Conservation (phyloP, 768 basidiomycete genomes). For the Boletus insuetus region DNA sequence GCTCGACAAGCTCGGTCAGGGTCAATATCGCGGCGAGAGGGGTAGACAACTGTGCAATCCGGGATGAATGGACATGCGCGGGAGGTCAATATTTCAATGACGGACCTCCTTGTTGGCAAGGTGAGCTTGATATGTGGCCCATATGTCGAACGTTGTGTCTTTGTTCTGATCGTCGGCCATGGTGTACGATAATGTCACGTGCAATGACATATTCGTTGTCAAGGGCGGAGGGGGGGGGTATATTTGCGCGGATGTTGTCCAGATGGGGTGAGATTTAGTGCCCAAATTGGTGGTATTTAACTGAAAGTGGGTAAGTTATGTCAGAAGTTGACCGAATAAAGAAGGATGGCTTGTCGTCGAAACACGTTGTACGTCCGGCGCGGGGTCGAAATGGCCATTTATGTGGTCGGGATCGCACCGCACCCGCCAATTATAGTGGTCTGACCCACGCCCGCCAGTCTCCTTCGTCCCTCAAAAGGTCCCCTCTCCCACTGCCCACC, state of each 20-base stretch:
- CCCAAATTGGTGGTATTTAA: slow-evolving; percentile 12
- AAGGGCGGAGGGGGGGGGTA: slow-evolving; percentile 14
- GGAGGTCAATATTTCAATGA: neutral
- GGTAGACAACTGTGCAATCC: slow-evolving; percentile 54
- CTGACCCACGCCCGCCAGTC: slow-evolving; percentile 39
- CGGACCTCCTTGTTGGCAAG: slow-evolving; percentile 66
- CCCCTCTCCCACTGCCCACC: slow-evolving; percentile 11
- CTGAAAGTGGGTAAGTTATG: slow-evolving; percentile 21
- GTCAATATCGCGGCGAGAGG: slow-evolving; percentile 89
- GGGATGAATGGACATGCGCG: neutral
- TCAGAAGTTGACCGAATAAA: slow-evolving; percentile 17
- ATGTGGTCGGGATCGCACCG: slow-evolving; percentile 54
- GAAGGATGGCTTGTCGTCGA: slow-evolving; percentile 47
- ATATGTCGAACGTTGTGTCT: slow-evolving; percentile 41
- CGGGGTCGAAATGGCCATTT: slow-evolving; percentile 53
- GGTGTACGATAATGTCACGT: slow-evolving; percentile 21
- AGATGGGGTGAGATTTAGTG: slow-evolving; percentile 7
- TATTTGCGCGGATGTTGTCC: slow-evolving; percentile 25
- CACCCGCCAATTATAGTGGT: slow-evolving; percentile 49
- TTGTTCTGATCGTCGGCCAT: slow-evolving; percentile 7
- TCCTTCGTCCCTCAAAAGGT: slow-evolving; percentile 39
- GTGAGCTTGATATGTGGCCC: slow-evolving; percentile 54
- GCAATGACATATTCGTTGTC: slow-evolving; percentile 17
- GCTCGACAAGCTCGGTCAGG: slow-evolving; percentile 76
- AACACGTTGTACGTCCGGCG: slow-evolving; percentile 78